Percentiles rank a stretch among this genome's conserved stretches.
phyloP scores from a whole-genome alignment of 208 protist species.

The Wallacemonas sp. region DNA sequence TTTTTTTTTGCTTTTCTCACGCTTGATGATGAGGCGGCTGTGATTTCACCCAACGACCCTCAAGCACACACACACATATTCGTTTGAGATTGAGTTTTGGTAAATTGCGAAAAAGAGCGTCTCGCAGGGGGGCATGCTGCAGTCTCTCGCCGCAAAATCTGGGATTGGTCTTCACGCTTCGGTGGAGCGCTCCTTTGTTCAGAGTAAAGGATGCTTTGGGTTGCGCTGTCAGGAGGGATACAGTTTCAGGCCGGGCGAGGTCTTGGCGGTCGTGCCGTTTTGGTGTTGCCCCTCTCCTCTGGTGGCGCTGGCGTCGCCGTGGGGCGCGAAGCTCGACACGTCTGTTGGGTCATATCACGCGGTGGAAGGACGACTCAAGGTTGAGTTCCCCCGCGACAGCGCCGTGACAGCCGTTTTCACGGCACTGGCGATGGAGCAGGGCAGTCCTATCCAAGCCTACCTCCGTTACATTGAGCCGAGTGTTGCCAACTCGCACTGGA shows the following conservation, averaged over 20 bases:
- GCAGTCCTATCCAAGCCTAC: constrained; percentile 42
- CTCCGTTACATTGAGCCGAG: constrained; percentile 43
- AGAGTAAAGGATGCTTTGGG: constrained; percentile 40
- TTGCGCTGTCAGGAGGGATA: constrained; percentile 37
- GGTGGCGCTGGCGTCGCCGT: constrained; percentile 54
- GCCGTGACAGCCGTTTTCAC: constrained; percentile 61
- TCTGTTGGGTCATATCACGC: constrained; percentile 36
- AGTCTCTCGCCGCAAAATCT: constrained; percentile 30
- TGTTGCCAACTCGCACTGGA: no score
- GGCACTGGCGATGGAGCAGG: constrained; percentile 41
- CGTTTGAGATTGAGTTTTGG: no score
- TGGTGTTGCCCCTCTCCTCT: constrained; percentile 46
- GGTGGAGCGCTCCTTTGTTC: constrained; percentile 29
- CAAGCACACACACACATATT: no score
- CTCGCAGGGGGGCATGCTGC: constrained; percentile 50
- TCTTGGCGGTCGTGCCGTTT: constrained; percentile 59
- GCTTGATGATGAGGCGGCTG: no score
- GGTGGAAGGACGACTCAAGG: constrained; percentile 28
- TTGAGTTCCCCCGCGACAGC: constrained; percentile 57
- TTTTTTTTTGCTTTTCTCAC: constrained; percentile 11
- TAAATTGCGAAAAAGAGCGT: no score
- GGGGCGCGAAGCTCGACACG: constrained; percentile 35
- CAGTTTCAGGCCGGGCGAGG: constrained; percentile 32
- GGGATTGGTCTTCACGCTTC: constrained; percentile 37
- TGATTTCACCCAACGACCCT: no score